Percentiles rank a stretch among this genome's conserved stretches.
These are phyloP conservation scores for Onygenales sp. DNA, from an alignment of 2,329 filamentous ascomycete genomes.

Conservation along the genomic window DNA sequence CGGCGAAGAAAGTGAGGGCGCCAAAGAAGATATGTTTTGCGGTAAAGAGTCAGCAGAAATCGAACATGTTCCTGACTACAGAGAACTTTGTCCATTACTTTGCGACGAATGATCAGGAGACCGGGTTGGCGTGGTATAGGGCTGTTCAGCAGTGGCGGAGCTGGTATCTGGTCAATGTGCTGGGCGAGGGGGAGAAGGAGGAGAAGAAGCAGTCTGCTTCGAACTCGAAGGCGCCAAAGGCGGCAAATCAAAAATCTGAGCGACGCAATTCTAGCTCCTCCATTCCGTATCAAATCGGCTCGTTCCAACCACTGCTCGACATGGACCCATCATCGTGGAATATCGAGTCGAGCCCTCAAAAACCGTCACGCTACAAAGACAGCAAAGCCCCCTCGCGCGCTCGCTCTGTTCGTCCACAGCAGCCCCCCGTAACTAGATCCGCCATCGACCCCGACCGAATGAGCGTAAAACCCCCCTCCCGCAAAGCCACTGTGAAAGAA, in stretches of 20 bases:
- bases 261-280: slow-evolving; percentile 11
- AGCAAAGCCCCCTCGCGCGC: not conserved
- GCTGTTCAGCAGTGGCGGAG: slow-evolving; percentile 75
- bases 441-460: not conserved
- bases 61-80: slow-evolving; percentile 68
- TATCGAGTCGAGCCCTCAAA: slow-evolving; percentile 42
- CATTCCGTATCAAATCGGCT: slow-evolving; percentile 51
- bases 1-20: slow-evolving; percentile 62
- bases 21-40: slow-evolving; percentile 81
- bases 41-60: slow-evolving; percentile 86
- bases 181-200: slow-evolving; percentile 45
- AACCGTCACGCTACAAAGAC: slow-evolving; percentile 5
- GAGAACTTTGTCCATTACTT: slow-evolving; percentile 92
- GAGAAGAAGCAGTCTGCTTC: slow-evolving; percentile 20
- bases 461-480: not conserved
- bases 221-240: slow-evolving; percentile 17
- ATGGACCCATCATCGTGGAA: slow-evolving; percentile 30
- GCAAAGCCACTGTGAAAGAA: not conserved
- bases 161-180: slow-evolving; percentile 76
- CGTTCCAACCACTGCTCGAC: slow-evolving; percentile 60
- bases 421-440: not conserved
- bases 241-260: slow-evolving; percentile 16
- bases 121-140: slow-evolving; percentile 61
- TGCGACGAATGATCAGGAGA: slow-evolving; percentile 60
- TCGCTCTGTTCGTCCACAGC: not conserved